phyloP scores from a whole-genome alignment of 2,329 filamentous ascomycete genomes.

The Zasmidium angulare region DNA sequence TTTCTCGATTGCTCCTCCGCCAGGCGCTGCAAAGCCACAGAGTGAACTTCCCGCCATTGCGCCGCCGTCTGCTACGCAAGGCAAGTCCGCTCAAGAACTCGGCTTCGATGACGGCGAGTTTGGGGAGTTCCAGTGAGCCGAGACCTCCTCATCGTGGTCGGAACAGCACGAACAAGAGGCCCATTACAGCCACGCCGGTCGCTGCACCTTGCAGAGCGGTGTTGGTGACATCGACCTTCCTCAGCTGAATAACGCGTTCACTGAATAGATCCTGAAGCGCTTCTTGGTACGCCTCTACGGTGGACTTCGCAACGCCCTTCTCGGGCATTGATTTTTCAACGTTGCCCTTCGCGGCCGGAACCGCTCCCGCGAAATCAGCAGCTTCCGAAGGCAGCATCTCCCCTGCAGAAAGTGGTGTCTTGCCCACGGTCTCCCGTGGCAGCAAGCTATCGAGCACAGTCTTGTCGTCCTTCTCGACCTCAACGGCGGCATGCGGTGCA shows the following conservation, averaged over 20 bases:
- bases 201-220: slow-evolving; percentile 46
- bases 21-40: slow-evolving; percentile 44
- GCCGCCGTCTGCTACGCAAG: slow-evolving; percentile 56
- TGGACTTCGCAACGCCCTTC: not conserved
- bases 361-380: slow-evolving; percentile 15
- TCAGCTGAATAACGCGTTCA: slow-evolving; percentile 45
- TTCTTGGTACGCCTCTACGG: slow-evolving; percentile 21
- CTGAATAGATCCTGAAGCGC: slow-evolving; percentile 39
- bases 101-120: slow-evolving; percentile 88
- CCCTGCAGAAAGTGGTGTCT: slow-evolving; percentile 19
- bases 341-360: slow-evolving; percentile 5
- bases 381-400: slow-evolving; percentile 28
- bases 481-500: slow-evolving; percentile 20
- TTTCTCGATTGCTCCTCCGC: slow-evolving; percentile 76
- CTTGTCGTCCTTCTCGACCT: slow-evolving; percentile 7
- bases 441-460: not conserved
- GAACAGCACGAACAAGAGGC: slow-evolving; percentile 36
- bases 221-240: slow-evolving; percentile 48
- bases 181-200: slow-evolving; percentile 39
- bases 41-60: slow-evolving; percentile 63
- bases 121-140: slow-evolving; percentile 68
- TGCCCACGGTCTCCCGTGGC: slow-evolving; percentile 6
- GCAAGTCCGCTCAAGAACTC: slow-evolving; percentile 56
- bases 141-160: slow-evolving; percentile 27
- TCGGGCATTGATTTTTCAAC: not conserved